A percentile compares a stretch with the other conserved stretches of the same genome.
These are phyloP conservation scores for Cryptococcus hybrid DNA, from an alignment of 1,284 basidiomycete genomes.

Conservation along the genomic window DNA sequence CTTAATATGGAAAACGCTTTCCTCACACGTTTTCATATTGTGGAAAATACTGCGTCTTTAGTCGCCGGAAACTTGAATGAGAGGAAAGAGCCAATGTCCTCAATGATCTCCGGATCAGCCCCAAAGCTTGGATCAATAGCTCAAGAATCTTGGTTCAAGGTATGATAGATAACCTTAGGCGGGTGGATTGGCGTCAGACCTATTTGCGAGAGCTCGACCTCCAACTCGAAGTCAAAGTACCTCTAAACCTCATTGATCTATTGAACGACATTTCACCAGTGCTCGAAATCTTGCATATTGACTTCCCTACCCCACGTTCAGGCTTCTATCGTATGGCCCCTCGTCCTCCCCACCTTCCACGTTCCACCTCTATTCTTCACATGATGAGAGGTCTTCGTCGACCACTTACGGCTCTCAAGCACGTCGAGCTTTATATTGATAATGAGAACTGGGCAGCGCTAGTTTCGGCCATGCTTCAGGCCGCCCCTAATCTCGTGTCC, in stretches of 20 bases:
- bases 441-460: not conserved
- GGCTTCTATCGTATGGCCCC: not conserved
- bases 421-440: not conserved
- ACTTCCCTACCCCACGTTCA: not conserved
- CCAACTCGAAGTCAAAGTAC: not conserved
- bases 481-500: constrained; percentile 1
- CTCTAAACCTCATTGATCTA: not conserved
- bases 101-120: not conserved
- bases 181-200: not conserved
- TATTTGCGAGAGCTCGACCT: constrained; percentile 1
- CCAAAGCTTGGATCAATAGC: not conserved
- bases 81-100: too few species aligned
- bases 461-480: not conserved
- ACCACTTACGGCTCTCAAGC: not conserved
- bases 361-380: not conserved
- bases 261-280: not conserved
- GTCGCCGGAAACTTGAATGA: too few species aligned
- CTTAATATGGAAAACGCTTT: constrained; percentile 5
- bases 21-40: constrained; percentile 2
- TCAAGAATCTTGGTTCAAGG: not conserved
- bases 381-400: not conserved
- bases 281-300: not conserved
- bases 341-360: not conserved
- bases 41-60: not conserved
- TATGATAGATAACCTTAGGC: not conserved